phyloP scores from a whole-genome alignment of 129 eudicot species.

The Flaveria trinervia region DNA sequence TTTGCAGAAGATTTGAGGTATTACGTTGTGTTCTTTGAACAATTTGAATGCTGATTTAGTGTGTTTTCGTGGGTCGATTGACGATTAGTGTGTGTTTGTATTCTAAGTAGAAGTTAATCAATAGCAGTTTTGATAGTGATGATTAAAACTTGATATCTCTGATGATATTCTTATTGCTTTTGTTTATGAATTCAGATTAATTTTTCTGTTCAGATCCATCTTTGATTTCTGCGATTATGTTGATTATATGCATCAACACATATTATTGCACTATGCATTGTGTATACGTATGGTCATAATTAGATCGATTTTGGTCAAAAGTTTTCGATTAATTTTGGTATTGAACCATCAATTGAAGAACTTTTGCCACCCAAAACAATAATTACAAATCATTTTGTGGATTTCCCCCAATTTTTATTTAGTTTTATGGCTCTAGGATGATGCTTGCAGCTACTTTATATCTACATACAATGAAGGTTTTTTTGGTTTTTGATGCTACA shows the following conservation, averaged over 20 bases:
- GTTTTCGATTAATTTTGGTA: background rate
- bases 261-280: background rate
- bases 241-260: conserved; percentile 9
- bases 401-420: background rate
- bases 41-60: conserved; percentile 16
- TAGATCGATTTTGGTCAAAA: conserved; percentile 4
- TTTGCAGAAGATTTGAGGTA: conserved; percentile 23
- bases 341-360: background rate
- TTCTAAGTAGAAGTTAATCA: conserved; percentile 11
- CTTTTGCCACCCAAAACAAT: background rate
- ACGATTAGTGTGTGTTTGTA: background rate
- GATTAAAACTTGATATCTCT: conserved; percentile 11
- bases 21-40: background rate
- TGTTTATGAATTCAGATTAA: conserved; percentile 11
- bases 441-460: background rate
- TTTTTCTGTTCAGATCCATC: conserved; percentile 23
- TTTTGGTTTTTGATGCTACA: background rate
- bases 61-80: background rate
- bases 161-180: background rate
- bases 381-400: background rate
- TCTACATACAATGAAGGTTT: background rate
- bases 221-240: conserved; percentile 1
- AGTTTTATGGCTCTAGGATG: background rate
- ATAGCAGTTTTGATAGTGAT: conserved; percentile 9
- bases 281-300: conserved; percentile 9